These are phyloP conservation scores for Thuidium tamariscinum DNA, from an alignment of 225 moss, liverwort and hornwort species.

Conservation along the genomic window DNA sequence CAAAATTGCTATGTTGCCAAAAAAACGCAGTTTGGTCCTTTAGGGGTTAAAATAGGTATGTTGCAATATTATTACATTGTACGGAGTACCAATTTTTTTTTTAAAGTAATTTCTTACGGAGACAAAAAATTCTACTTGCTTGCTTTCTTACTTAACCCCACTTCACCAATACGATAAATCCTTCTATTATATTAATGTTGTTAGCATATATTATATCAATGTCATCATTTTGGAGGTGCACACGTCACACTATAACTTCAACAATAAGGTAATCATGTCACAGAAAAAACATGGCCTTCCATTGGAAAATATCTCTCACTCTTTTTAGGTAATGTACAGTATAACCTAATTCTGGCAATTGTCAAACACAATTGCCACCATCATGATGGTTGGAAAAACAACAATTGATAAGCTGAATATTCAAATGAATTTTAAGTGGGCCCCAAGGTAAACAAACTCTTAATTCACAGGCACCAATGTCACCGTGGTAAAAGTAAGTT, in stretches of 20 bases:
- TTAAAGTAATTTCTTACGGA: too few species aligned
- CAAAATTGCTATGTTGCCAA: too few species aligned
- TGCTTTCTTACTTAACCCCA: too few species aligned
- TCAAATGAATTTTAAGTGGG: not conserved
- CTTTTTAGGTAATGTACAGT: not conserved
- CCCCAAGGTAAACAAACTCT: not conserved
- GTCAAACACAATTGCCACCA: not conserved
- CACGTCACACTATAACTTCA: not conserved
- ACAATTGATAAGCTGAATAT: too few species aligned
- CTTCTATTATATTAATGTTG: not conserved
- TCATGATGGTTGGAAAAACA: not conserved
- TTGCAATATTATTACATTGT: too few species aligned
- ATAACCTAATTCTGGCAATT: not conserved
- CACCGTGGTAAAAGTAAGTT: not conserved
- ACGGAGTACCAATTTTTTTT: too few species aligned
- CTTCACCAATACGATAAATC: too few species aligned
- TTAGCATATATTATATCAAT: too few species aligned
- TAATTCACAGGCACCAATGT: not conserved
- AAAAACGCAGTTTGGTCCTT: too few species aligned
- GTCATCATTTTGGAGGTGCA: not conserved
- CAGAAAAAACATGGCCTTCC: not conserved
- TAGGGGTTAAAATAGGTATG: too few species aligned
- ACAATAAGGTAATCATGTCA: not conserved
- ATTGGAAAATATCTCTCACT: not conserved
- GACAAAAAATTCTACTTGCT: too few species aligned